phyloP scores from a whole-genome alignment of 331 rosid species.

The Rhamnella rubrinervis region DNA sequence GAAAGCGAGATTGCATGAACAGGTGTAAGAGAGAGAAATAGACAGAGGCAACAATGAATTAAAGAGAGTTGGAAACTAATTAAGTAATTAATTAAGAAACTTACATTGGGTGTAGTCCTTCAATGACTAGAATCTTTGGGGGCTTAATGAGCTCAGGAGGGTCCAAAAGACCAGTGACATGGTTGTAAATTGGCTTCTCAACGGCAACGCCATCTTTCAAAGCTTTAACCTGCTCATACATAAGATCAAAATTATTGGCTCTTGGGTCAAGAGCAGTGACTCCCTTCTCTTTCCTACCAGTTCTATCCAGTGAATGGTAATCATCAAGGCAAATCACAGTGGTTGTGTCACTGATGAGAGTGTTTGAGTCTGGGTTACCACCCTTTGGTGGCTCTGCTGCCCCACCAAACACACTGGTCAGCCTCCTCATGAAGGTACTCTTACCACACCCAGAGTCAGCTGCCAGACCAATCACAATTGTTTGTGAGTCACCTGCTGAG shows the following conservation, averaged over 20 bases:
- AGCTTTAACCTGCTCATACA: conserved; percentile 96
- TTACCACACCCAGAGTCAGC: conserved; percentile 99
- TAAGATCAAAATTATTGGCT: conserved; percentile 92
- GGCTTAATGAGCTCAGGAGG: conserved; percentile 95
- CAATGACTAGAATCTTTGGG: conserved; percentile 93
- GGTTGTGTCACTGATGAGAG: conserved; percentile 93
- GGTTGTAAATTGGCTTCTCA: conserved; percentile 86
- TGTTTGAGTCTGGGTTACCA: conserved; percentile 96
- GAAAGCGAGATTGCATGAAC: conserved; percentile 2
- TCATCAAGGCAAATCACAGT: conserved; percentile 97
- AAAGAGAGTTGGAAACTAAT: not conserved
- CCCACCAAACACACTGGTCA: conserved; percentile 96
- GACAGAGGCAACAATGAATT: not conserved
- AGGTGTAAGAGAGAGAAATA: not conserved
- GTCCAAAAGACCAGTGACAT: conserved; percentile 92
- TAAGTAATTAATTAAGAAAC: conserved; percentile 13
- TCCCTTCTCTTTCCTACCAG: conserved; percentile 89
- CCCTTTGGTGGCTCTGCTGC: conserved; percentile 94
- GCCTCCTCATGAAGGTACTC: conserved; percentile 96
- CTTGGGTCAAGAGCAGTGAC: conserved; percentile 97
- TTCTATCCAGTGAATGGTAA: conserved; percentile 89
- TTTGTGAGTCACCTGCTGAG: conserved; percentile 51
- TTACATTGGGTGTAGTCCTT: conserved; percentile 98
- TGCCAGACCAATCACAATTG: conserved; percentile 92
- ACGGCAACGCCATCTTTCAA: conserved; percentile 71